A percentile compares a stretch with the other conserved stretches of the same genome.
Conservation (phyloP, 371 early-diverging fungal species). For the Encephalitozoon romaleae region DNA sequence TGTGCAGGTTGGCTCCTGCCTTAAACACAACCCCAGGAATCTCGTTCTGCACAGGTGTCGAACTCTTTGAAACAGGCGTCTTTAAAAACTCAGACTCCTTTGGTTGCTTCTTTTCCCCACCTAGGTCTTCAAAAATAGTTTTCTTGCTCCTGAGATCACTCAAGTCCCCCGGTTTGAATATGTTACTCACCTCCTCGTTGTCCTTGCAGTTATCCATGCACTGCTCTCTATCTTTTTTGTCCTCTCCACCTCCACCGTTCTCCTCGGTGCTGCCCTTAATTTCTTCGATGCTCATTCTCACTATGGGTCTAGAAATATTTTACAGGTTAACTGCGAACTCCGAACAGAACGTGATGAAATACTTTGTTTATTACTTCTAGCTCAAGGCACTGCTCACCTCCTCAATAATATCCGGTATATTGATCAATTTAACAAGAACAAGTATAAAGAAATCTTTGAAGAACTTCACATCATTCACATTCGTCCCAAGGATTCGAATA, state of each 20-base stretch:
- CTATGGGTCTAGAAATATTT: background rate
- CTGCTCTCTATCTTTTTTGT: background rate
- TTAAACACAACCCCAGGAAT: conserved; percentile 7
- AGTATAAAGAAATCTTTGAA: background rate
- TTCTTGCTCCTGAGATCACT: background rate
- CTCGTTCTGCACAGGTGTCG: background rate
- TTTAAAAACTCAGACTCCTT: background rate
- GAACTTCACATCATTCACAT: background rate
- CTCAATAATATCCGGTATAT: background rate
- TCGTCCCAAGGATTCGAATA: background rate
- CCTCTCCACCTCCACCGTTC: background rate
- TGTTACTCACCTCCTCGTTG: too few species aligned
- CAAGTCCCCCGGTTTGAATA: background rate
- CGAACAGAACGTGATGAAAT: background rate
- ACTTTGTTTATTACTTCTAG: background rate
- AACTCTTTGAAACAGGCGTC: background rate
- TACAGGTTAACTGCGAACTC: background rate
- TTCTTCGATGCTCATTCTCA: background rate
- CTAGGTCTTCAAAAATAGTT: background rate
- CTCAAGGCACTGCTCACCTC: background rate
- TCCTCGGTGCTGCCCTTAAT: background rate
- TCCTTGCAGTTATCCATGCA: background rate
- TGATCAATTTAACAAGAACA: background rate
- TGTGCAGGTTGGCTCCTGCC: conserved; percentile 8
- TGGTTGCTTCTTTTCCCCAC: background rate